Evolutionary conservation across 179 eudicot genomes (phyloP), one percentile per base, ranked within the genome.

Genomic region (Silene vulgaris): DNA sequence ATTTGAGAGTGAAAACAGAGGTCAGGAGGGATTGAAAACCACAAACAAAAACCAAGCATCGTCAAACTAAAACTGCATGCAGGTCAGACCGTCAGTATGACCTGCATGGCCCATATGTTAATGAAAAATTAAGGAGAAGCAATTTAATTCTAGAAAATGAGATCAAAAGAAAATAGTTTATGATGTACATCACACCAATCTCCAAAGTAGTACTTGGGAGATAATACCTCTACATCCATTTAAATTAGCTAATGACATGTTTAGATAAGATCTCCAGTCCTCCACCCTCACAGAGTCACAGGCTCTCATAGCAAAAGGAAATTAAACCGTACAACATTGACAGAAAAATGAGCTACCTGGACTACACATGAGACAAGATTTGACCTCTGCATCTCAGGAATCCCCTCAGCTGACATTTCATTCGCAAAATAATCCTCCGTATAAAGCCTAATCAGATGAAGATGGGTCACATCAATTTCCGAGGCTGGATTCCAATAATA

Each of bases 341-440:
- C 20, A n/a, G 12, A 65, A 4, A 78, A 48, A 48, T 60, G 13
- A 54, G 73, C 59, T 73, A 92, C 99, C 96, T 96, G 98, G 75
- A 96, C 91, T 67, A 96, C 96, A 80, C 88, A 85, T 57, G 99
- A 93, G 71, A 91, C 91, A 59, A 96, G 96, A 73, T 87, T 96
- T 63, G 99, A 90, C 79, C 99, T 88, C 82, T 96, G 99, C 80
- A 96, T 96, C 90, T 96, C 99, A 64, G 99, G 99, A 80, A 96
- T 89, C 74, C 98, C 99, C 69, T 84, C 88, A 65, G 84, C 76
- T 65, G 94, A 59, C 99, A 96, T 89, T 85, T 96, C 93, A 30
- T 91, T 90, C 63, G 65, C 63, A 80, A 76, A 93, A 81, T 87
- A 88, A 26, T 96, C 96, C 80, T 96, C 98, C 12, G 98, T 89